phyloP scores from a whole-genome alignment of 148 eudicot species.

The Spergularia marina region DNA sequence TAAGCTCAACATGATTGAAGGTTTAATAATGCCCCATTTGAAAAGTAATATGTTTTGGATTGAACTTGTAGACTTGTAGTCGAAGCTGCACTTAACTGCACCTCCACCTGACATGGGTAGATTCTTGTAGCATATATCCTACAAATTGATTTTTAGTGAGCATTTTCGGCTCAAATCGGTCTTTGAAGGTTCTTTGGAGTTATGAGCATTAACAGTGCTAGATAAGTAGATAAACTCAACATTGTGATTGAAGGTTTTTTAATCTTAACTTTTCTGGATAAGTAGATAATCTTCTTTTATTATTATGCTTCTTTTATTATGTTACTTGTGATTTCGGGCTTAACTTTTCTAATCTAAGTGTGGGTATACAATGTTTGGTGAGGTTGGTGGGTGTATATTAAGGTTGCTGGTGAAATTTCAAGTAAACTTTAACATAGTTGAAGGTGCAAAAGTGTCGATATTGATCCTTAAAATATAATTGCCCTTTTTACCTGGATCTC shows the following conservation, averaged over 20 bases:
- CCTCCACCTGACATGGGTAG: too few species aligned
- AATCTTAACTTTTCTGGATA: not conserved
- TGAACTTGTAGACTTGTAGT: not conserved
- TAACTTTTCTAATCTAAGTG: too few species aligned
- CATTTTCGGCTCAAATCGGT: not conserved
- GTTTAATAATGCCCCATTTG: not conserved
- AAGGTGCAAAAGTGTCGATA: not conserved
- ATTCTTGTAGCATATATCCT: not conserved
- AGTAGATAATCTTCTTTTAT: not conserved
- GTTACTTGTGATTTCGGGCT: not conserved
- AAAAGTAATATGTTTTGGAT: not conserved
- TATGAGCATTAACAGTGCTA: too few species aligned
- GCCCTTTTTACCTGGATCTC: not conserved
- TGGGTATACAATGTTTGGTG: not conserved
- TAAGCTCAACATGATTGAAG: not conserved
- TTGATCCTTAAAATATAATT: not conserved
- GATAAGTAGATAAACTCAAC: too few species aligned
- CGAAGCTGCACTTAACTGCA: not conserved
- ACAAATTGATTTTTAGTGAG: not conserved
- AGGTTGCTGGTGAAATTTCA: not conserved
- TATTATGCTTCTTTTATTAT: too few species aligned
- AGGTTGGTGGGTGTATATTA: not conserved
- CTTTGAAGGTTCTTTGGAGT: too few species aligned
- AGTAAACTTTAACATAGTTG: not conserved
- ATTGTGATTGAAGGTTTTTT: not conserved